Percentiles rank a stretch among this genome's conserved stretches.
Evolutionary conservation across 2,329 filamentous ascomycete genomes (phyloP).

Genomic region (Xylogone sp.): DNA sequence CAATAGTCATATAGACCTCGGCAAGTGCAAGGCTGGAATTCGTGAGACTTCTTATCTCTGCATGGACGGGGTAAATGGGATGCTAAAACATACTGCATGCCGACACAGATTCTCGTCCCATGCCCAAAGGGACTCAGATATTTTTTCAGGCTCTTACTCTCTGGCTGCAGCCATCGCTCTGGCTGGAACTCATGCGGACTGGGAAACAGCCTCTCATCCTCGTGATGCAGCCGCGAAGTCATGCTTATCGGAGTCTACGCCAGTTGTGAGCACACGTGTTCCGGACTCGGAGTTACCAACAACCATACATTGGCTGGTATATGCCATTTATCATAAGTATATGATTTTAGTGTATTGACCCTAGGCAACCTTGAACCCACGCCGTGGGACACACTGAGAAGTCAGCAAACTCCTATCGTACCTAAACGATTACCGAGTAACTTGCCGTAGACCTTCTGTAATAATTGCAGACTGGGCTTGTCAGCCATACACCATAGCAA

Average conservation of each 20-base stretch:
- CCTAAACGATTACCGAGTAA: not conserved
- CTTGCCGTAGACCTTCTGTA: conserved; percentile 13
- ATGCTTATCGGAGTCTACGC: conserved; percentile 16
- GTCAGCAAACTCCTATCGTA: not conserved
- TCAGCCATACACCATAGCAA: not conserved
- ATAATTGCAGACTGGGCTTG: conserved; percentile 7
- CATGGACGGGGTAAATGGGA: not conserved
- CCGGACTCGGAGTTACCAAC: too few relatives aligned
- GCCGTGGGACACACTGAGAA: not conserved
- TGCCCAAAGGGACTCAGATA: conserved; percentile 8
- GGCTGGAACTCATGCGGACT: conserved; percentile 2
- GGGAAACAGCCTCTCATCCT: conserved; percentile 8
- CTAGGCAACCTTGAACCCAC: conserved; percentile 1
- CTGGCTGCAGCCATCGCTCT: conserved; percentile 2
- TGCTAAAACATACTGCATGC: conserved; percentile 8
- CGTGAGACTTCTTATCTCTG: too few relatives aligned
- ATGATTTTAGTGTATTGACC: conserved; percentile 1
- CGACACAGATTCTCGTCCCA: conserved; percentile 9
- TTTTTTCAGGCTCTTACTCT: conserved; percentile 2
- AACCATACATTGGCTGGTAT: conserved; percentile 6
- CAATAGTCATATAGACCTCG: conserved; percentile 13
- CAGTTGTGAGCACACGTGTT: too few relatives aligned
- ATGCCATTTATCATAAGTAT: conserved; percentile 4
- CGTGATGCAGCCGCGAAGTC: conserved; percentile 12
- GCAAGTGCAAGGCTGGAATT: conserved; percentile 11